Base-by-base conservation (phyloP, 768 basidiomycete genomes). In the Amanita thiersii region DNA sequence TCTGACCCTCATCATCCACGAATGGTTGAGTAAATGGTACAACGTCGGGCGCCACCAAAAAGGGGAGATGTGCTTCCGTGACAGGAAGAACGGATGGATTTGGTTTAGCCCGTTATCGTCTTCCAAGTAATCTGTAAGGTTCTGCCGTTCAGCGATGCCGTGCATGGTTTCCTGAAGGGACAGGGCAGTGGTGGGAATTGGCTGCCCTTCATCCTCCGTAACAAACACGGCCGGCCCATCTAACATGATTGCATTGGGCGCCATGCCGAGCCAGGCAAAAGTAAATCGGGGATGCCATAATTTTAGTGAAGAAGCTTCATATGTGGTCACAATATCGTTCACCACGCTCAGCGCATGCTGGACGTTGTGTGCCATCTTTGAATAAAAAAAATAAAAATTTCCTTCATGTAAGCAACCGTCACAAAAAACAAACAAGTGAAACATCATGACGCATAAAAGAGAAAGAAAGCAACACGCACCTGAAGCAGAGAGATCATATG, bases 401-500 rank as follows among this genome's bases (percentile, higher is more conserved):
- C n/a, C n/a, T n/a, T n/a, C n/a, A 28, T n/a, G 26, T 28, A 28
- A 28, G 26, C 26, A n/a, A n/a, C n/a, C n/a, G n/a, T n/a, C n/a
- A n/a, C n/a, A n/a, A n/a, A n/a, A n/a, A n/a, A n/a, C n/a, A n/a
- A n/a, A n/a, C n/a, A n/a, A n/a, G n/a, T n/a, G n/a, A n/a, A n/a
- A n/a, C n/a, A n/a, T n/a, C n/a, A n/a, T n/a, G n/a, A n/a, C 20
- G 17, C 7, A 20, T 43, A 11, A 15, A n/a, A n/a, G 12, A 32
- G 14, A 29, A 9, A 26, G 21, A 21, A 11, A 25, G 26, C 35
- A 40, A 37, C 15, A 24, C 53, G 30, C 44, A 69, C 69, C 62
- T 72, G 68, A n/a, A 72, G 50, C 19, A 70, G 47, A 2, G 68
- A 68, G 20, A 68, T 65, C 49, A 66, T 59, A 34, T 66, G 65